Evolutionary conservation across 1,284 basidiomycete species (phyloP).

Genomic region (Exobasidium cylindrosporum): DNA sequence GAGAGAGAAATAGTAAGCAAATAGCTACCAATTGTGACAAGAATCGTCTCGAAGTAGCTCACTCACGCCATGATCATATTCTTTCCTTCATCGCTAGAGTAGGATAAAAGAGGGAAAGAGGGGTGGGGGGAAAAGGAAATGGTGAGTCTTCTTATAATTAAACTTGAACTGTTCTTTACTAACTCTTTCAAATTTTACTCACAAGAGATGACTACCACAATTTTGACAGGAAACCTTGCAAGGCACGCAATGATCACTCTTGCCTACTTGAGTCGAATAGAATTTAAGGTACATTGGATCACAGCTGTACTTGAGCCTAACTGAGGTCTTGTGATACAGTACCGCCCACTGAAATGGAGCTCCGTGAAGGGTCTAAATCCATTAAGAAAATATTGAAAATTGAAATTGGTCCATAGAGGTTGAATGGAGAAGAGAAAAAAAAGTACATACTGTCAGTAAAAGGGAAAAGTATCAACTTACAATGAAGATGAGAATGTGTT

Average conservation of each 20-base stretch:
- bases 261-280: slow-evolving; percentile 27
- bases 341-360: slow-evolving; percentile 26
- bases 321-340: slow-evolving; percentile 35
- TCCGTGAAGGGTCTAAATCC: neutral
- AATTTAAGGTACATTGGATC: slow-evolving; percentile 31
- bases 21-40: no score
- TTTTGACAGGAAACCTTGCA: slow-evolving; percentile 35
- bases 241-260: slow-evolving; percentile 29
- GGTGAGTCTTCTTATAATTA: no score
- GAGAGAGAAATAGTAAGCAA: neutral
- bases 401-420: no score
- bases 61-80: slow-evolving; percentile 24
- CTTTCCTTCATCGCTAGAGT: slow-evolving; percentile 25
- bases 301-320: slow-evolving; percentile 25
- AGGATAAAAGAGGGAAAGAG: neutral
- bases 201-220: slow-evolving; percentile 31
- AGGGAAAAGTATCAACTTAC: no score
- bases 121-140: no score
- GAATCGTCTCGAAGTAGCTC: neutral
- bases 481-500: no score
- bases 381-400: no score
- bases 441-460: no score
- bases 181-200: no score
- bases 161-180: no score
- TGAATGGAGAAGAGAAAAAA: no score